Percentiles rank a stretch among this genome's conserved stretches.
Conservation (phyloP, 2,329 filamentous ascomycete species). For the Acrocalymma vagum region DNA sequence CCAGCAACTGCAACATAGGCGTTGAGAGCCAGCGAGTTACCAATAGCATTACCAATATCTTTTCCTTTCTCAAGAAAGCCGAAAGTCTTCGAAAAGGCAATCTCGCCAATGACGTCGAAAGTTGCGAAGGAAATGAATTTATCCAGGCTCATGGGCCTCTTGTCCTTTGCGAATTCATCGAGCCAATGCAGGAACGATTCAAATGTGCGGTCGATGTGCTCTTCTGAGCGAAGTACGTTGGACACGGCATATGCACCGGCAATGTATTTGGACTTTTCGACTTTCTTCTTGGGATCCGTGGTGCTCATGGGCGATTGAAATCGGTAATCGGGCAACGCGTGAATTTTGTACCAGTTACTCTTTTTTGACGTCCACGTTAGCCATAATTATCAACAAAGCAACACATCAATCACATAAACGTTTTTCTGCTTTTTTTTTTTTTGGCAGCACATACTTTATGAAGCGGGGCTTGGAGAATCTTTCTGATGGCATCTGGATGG, state of each 20-base stretch:
- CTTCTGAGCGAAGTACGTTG: constrained; percentile 35
- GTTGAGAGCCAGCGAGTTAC: constrained; percentile 27
- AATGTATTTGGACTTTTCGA: constrained; percentile 21
- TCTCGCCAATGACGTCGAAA: constrained; percentile 49
- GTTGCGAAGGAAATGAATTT: constrained; percentile 52
- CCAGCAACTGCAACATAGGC: constrained; percentile 46
- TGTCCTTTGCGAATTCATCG: background rate
- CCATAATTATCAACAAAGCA: too few relatives aligned
- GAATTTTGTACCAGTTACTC: constrained; percentile 46
- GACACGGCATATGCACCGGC: constrained; percentile 32
- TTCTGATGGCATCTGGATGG: constrained; percentile 51
- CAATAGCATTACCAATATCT: constrained; percentile 49
- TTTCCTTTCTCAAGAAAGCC: constrained; percentile 47
- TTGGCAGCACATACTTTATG: constrained; percentile 41
- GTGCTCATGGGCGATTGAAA: constrained; percentile 53
- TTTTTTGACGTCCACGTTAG: constrained; percentile 16
- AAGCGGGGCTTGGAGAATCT: constrained; percentile 44
- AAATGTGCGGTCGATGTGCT: constrained; percentile 30
- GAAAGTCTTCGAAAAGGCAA: constrained; percentile 45
- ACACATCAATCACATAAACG: too few relatives aligned
- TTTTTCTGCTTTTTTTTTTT: too few relatives aligned
- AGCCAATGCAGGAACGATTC: constrained; percentile 3
- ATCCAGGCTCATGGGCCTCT: constrained; percentile 39
- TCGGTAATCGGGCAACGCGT: constrained; percentile 51
- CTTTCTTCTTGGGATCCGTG: constrained; percentile 46